Evolutionary conservation across 2,329 filamentous ascomycete species (phyloP).

Genomic region (Dactylellina drechsleri): DNA sequence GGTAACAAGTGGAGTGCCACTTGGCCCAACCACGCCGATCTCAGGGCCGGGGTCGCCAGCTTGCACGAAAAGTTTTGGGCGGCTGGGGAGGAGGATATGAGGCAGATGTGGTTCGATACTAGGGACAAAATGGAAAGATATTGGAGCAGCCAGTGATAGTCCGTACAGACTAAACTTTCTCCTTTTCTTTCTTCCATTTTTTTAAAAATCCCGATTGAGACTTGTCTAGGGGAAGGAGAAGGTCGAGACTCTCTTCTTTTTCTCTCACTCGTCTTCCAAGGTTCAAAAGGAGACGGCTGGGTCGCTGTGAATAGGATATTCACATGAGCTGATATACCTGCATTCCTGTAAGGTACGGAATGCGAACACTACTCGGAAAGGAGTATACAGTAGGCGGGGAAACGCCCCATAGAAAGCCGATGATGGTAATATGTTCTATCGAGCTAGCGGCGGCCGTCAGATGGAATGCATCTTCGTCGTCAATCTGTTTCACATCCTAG

Average conservation of each 20-base stretch:
- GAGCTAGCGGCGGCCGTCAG: constrained; percentile 5
- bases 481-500: constrained; percentile 27
- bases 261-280: not conserved
- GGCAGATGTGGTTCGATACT: constrained; percentile 41
- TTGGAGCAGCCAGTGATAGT: constrained; percentile 34
- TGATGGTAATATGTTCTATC: too few relatives aligned
- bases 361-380: constrained; percentile 9
- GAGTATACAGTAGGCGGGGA: constrained; percentile 5
- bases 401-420: constrained; percentile 15
- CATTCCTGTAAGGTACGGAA: constrained; percentile 51
- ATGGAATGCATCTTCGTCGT: constrained; percentile 32
- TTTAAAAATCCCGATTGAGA: too few relatives aligned
- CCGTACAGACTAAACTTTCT: not conserved
- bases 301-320: not conserved
- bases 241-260: too few relatives aligned
- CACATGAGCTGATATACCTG: constrained; percentile 8
- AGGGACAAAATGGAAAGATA: constrained; percentile 45
- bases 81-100: constrained; percentile 56
- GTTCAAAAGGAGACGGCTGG: not conserved
- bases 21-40: constrained; percentile 61
- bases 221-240: too few relatives aligned
- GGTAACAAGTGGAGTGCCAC: constrained; percentile 62
- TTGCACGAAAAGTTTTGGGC: constrained; percentile 63
- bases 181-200: not conserved
- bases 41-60: constrained; percentile 60